These are phyloP conservation scores for Primulina tabacum DNA, from an alignment of 257 asterid genomes.

Conservation along the genomic window DNA sequence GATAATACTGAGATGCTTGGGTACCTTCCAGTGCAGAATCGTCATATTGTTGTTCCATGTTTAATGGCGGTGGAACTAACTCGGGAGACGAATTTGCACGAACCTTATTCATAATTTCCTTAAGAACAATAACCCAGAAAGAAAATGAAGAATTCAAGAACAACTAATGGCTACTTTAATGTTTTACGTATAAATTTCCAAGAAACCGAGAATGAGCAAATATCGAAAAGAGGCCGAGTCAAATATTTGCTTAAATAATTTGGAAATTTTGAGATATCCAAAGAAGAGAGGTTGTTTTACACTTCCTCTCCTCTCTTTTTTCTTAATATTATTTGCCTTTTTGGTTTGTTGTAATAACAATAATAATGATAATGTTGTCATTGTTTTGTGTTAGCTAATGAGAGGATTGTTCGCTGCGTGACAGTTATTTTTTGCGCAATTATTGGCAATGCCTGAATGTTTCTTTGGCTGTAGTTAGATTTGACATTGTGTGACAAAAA, in stretches of 20 bases:
- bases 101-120: conserved; percentile 36
- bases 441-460: conserved; percentile 21
- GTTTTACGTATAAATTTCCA: not conserved
- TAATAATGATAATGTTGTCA: not conserved
- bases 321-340: conserved; percentile 3
- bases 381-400: not conserved
- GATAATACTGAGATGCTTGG: not conserved
- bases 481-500: not conserved
- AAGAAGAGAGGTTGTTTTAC: conserved; percentile 47
- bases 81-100: conserved; percentile 46
- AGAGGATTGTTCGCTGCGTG: conserved; percentile 10
- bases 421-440: conserved; percentile 25
- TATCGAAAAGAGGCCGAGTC: conserved; percentile 10
- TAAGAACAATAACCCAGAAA: not conserved
- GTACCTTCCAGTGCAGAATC: conserved; percentile 72
- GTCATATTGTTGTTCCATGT: conserved; percentile 34
- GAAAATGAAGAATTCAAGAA: not conserved
- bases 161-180: not conserved
- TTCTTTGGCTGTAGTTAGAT: conserved; percentile 25
- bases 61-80: conserved; percentile 28
- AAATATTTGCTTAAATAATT: conserved; percentile 11
- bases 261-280: conserved; percentile 33
- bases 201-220: conserved; percentile 19
- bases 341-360: not conserved
- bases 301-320: conserved; percentile 30